Conservation (phyloP, 129 eudicot species). For the Chrysanthemum seticuspe region DNA sequence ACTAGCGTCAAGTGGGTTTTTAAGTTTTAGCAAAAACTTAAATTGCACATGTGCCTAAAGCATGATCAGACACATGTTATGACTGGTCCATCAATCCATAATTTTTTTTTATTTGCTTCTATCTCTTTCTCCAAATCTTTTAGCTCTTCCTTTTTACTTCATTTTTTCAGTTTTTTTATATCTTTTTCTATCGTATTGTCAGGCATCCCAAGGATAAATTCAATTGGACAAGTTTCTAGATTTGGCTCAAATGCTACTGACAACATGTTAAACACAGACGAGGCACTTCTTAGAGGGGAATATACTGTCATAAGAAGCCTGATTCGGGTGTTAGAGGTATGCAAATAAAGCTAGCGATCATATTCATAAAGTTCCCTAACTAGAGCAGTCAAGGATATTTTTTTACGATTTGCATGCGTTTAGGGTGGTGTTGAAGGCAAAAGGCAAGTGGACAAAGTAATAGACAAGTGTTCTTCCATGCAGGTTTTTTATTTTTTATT, state of each 20-base stretch:
- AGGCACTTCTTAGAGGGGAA: slow-evolving; percentile 91
- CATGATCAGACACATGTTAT: no score
- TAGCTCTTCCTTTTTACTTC: no score
- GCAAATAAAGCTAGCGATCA: not conserved
- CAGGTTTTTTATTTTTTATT: slow-evolving; percentile 53
- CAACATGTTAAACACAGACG: slow-evolving; percentile 71
- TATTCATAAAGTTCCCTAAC: not conserved
- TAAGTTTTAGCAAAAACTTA: no score
- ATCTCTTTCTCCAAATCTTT: no score
- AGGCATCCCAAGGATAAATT: slow-evolving; percentile 81
- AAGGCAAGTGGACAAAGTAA: slow-evolving; percentile 91
- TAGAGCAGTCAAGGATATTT: slow-evolving; percentile 21
- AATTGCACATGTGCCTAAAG: no score
- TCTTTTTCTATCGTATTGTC: slow-evolving; percentile 13
- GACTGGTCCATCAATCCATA: no score
- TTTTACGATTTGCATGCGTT: slow-evolving; percentile 37
- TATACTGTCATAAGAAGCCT: slow-evolving; percentile 93
- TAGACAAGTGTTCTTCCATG: slow-evolving; percentile 95
- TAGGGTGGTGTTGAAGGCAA: slow-evolving; percentile 99
- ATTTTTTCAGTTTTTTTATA: not conserved
- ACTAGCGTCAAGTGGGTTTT: no score
- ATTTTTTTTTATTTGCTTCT: no score
- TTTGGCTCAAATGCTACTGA: slow-evolving; percentile 50
- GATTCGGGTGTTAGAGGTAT: slow-evolving; percentile 91
- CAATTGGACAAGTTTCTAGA: slow-evolving; percentile 68